Base-by-base conservation (phyloP, 2,329 filamentous ascomycete genomes). In the Stagonosporopsis cucurbitacearum region DNA sequence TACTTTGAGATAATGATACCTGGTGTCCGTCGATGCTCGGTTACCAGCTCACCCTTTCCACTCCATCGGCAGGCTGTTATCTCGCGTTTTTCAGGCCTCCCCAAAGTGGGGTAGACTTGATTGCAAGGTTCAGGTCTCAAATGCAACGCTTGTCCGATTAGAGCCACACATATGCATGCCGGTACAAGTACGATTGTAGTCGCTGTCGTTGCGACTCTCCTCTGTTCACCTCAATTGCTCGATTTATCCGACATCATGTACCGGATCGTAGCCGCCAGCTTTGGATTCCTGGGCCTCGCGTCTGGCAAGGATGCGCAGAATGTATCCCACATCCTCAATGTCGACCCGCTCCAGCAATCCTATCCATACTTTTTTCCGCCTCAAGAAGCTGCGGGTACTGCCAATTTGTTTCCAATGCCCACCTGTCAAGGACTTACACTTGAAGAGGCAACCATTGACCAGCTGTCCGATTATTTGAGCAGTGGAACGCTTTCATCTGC, bases 361-460 rank as follows among this genome's bases (percentile, higher is more conserved):
- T 72, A 64, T 53, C 72, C 72, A 2, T 76, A 74, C 54, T 63
- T 69, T n/a, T 78, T 75, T 39, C 75, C 76, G 8, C 52, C 66
- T 17, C 52, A 66, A 41, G 43, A 69, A 54, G 64, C 59, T 40
- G 65, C 59, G 9, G 61, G 66, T 12, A 71, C 65, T 1, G n/a
- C 64, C 5, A 59, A 60, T 2, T 60, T 82, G 28, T 90, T 91
- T 65, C 83, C 86, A 2, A 88, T 90, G 87, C 80, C 78, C 0
- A 70, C 70, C 12, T 92, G 89, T 70, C 74, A 82, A 52, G 82
- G 81, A 9, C 81, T 89, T 62, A 76, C 78, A 43, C 77, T 91
- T 15, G 86, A 90, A 72, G 88, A 91, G 70, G 87, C 87, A 15
- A 87, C 84, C 6, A 88, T 91, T 58, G 86, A 89, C 59, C 76